These are phyloP conservation scores for Acephala macrosclerotiorum DNA, from an alignment of 2,329 filamentous ascomycete species.

Conservation along the genomic window DNA sequence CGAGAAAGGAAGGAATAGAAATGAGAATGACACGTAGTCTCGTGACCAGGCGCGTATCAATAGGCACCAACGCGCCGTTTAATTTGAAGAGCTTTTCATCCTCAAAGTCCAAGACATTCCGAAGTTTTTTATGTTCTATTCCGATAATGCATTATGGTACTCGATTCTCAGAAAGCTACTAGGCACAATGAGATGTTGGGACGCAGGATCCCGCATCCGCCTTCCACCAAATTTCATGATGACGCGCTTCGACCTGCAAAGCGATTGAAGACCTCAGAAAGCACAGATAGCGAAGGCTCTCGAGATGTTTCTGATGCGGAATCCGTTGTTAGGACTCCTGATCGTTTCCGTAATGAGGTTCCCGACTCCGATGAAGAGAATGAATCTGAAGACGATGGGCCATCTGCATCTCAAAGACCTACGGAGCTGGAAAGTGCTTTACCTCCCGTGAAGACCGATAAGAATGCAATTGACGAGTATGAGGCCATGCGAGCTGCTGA, in stretches of 20 bases:
- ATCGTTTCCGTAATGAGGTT: conserved; percentile 42
- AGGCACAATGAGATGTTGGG: conserved; percentile 37
- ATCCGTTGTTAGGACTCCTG: conserved; percentile 18
- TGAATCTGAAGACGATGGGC: conserved; percentile 41
- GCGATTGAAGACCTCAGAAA: conserved; percentile 39
- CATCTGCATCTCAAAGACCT: conserved; percentile 47
- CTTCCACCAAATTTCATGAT: conserved; percentile 38
- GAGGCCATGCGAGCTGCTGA: conserved; percentile 62
- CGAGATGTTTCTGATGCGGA: conserved; percentile 38
- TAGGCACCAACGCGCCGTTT: conserved; percentile 5
- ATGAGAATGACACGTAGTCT: conserved; percentile 4
- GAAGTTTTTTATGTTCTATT: neutral
- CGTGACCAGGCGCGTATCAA: conserved; percentile 10
- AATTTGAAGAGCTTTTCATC: neutral
- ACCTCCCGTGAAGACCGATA: conserved; percentile 70
- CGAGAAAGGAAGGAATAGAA: neutral
- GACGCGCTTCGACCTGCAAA: conserved; percentile 37
- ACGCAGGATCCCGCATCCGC: conserved; percentile 36
- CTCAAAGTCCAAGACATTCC: neutral
- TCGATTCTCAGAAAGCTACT: conserved; percentile 25
- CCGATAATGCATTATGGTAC: conserved; percentile 31
- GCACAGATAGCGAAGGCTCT: conserved; percentile 37
- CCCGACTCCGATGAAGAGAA: conserved; percentile 47
- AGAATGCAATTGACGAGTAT: conserved; percentile 81
- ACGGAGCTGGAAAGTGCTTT: conserved; percentile 78